These are phyloP conservation scores for Monosporascus sp. DNA, from an alignment of 2,329 filamentous ascomycete genomes.

Conservation along the genomic window DNA sequence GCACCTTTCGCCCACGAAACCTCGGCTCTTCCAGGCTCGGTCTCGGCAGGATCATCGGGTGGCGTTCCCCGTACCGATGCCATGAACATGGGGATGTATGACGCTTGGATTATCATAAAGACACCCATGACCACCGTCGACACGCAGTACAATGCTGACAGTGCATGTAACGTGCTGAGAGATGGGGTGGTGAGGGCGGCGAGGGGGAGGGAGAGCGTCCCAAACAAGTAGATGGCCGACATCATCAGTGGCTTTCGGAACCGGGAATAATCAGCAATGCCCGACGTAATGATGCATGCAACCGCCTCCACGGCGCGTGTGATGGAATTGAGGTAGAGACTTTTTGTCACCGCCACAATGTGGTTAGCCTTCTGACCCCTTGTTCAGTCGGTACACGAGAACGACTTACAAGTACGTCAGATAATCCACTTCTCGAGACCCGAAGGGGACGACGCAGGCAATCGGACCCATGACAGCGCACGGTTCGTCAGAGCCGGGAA, in stretches of 20 bases:
- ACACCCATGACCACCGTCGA: conserved; percentile 7
- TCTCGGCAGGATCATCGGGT: background rate
- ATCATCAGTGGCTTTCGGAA: conserved; percentile 11
- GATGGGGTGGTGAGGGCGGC: conserved; percentile 6
- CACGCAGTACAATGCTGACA: conserved; percentile 6
- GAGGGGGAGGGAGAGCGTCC: conserved; percentile 7
- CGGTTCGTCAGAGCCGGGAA: conserved; percentile 8
- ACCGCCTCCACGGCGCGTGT: conserved; percentile 7
- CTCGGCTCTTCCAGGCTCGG: background rate
- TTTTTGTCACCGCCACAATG: background rate
- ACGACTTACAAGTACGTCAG: conserved; percentile 4
- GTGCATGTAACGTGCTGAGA: conserved; percentile 5
- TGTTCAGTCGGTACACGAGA: too few species aligned
- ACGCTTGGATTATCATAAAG: background rate
- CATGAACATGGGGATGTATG: background rate
- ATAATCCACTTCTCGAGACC: conserved; percentile 8
- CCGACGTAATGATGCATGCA: conserved; percentile 6
- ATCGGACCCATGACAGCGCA: conserved; percentile 9
- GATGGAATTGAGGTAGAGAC: conserved; percentile 9
- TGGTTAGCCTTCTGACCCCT: too few species aligned
- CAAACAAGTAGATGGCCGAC: conserved; percentile 8
- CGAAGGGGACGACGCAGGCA: conserved; percentile 10
- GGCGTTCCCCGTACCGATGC: background rate
- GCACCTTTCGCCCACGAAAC: background rate
- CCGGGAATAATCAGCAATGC: conserved; percentile 11